phyloP scores from a whole-genome alignment of 179 eudicot species.

The Amaranthus tricolor region DNA sequence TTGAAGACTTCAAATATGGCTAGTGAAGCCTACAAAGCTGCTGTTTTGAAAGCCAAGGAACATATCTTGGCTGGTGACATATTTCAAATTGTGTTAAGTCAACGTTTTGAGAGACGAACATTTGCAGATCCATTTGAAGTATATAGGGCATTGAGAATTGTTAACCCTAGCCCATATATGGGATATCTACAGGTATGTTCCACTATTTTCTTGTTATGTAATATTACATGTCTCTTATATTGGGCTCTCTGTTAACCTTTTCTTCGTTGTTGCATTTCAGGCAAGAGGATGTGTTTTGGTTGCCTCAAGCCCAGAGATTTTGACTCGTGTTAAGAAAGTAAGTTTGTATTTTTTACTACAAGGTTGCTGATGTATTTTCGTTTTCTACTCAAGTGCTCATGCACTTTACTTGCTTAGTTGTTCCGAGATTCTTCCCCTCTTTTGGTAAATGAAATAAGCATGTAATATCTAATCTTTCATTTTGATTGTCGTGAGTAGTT shows the following conservation, averaged over 20 bases:
- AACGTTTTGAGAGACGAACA: constrained; percentile 89
- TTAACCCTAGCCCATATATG: constrained; percentile 98
- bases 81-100: constrained; percentile 92
- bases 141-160: constrained; percentile 90
- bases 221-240: background rate
- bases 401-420: background rate
- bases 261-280: constrained; percentile 33
- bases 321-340: constrained; percentile 90
- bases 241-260: constrained; percentile 11
- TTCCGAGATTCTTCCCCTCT: background rate
- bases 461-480: background rate
- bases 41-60: constrained; percentile 88
- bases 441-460: background rate
- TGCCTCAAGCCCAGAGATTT: constrained; percentile 99
- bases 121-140: constrained; percentile 99
- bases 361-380: background rate
- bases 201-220: background rate
- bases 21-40: constrained; percentile 67
- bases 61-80: constrained; percentile 96
- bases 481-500: background rate
- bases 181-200: constrained; percentile 70
- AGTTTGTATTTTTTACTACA: constrained; percentile 2
- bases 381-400: background rate
- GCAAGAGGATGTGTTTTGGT: constrained; percentile 94
- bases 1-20: constrained; percentile 71